These are phyloP conservation scores for Gossypioides kirkii DNA, from an alignment of 345 rosid genomes.

Conservation along the genomic window DNA sequence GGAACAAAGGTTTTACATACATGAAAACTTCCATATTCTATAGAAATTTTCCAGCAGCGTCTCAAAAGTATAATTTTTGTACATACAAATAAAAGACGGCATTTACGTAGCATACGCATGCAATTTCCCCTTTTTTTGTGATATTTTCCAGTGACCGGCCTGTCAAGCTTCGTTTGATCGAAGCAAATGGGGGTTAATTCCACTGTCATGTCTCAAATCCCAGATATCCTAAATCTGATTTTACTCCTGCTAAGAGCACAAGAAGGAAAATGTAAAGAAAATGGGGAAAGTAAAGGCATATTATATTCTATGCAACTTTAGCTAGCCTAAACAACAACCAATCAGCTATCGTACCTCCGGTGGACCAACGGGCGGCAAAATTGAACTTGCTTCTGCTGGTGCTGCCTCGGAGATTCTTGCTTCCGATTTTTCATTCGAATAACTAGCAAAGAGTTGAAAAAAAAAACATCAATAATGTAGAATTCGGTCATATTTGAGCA, in stretches of 20 bases:
- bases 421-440: conserved; percentile 94
- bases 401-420: conserved; percentile 52
- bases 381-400: conserved; percentile 37
- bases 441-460: conserved; percentile 29
- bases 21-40: not conserved
- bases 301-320: not conserved
- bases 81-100: not conserved
- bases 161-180: not conserved
- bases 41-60: not conserved
- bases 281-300: not conserved
- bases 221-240: not conserved
- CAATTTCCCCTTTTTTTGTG: not conserved
- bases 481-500: not conserved
- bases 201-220: not conserved
- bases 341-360: conserved; percentile 40
- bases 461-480: not conserved
- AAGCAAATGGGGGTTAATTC: not conserved
- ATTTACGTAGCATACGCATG: not conserved
- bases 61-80: not conserved
- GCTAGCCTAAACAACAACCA: not conserved
- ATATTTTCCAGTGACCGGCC: not conserved
- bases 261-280: not conserved
- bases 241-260: conserved; percentile 3
- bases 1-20: not conserved
- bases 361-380: conserved; percentile 27